Evolutionary conservation across 495 filamentous ascomycete species (phyloP), one percentile per base, ranked within the genome.

Genomic region (Choiromyces venosus): DNA sequence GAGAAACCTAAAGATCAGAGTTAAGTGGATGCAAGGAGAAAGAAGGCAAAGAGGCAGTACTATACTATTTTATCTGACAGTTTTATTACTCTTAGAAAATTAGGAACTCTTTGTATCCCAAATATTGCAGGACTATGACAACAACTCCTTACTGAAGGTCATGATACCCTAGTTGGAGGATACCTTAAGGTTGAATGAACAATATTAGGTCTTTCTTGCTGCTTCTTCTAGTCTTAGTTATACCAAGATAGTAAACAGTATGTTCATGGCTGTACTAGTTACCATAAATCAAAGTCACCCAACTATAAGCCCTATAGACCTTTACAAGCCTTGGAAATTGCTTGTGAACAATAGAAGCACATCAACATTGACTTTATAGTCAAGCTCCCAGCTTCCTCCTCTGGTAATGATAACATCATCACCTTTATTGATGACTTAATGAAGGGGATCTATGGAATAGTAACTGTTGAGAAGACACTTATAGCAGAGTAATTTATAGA

Each of bases 291-390:
- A 64, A 70, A 69, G 29, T 2, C 65, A 0, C 19, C 38, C 21
- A 73, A 73, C 37, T 14, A 67, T 1, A 68, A 69, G 46, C 65
- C 37, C 1, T 42, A 40, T 29, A 66, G 67, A 1, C 33, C 38
- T 3, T 29, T 65, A 16, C 37, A 70, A 16, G 42, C 67, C 2
- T 39, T 74, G 1, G n/a, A 40, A 21, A 52, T 74, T 9, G 37
- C 72, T 4, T 44, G 65, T 0, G 67, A 64, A 19, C 35, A 46
- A 8, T 74, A 37, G 72, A n/a, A 46, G 21, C 4, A 66, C 10
- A 74, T 74, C 1, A 64, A 64, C 19, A 74, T 74, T 1, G 72
- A 74, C 36, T 74, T 74, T 46, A 70, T 74, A 16, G 68, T 40
- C 6, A 73, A 73, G 33, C 71, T 73, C 9, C 71, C 37, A 29